Conservation (phyloP, 2,329 filamentous ascomycete genomes). For the Fusarium pseudonygamai region DNA sequence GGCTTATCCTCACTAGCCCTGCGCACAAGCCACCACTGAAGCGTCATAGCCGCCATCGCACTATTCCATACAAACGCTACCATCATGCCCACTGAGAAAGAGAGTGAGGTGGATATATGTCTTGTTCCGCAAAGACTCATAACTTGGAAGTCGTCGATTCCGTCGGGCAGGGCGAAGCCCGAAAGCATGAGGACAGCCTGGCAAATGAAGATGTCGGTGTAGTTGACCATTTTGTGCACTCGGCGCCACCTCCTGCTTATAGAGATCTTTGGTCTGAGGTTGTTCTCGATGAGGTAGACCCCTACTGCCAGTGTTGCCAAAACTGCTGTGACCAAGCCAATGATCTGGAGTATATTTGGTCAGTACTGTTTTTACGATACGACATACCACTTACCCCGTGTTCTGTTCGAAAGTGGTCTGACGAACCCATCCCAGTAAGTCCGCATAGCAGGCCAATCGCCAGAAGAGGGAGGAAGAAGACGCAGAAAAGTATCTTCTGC, state of each 20-base stretch:
- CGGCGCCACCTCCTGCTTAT: not conserved
- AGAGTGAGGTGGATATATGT: not conserved
- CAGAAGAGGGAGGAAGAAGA: not conserved
- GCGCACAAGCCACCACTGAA: not conserved
- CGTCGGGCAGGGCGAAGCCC: not conserved
- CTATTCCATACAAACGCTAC: not conserved
- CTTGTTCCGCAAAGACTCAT: not conserved
- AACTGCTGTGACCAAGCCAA: accelerated
- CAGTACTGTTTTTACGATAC: not conserved
- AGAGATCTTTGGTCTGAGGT: not conserved
- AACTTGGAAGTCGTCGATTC: not conserved
- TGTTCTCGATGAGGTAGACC: not conserved
- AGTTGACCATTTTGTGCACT: not conserved
- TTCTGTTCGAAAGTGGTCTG: not conserved
- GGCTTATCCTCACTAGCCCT: not conserved
- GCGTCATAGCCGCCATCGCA: not conserved
- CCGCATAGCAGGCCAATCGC: not conserved
- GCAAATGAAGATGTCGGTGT: not conserved
- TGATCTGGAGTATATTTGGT: accelerated
- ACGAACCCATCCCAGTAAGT: not conserved
- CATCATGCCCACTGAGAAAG: not conserved
- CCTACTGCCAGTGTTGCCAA: not conserved
- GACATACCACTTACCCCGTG: not conserved
- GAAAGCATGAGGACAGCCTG: not conserved
- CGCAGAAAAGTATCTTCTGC: not conserved